These are phyloP conservation scores for Salix dunnii DNA, from an alignment of 345 rosid species.

Conservation along the genomic window DNA sequence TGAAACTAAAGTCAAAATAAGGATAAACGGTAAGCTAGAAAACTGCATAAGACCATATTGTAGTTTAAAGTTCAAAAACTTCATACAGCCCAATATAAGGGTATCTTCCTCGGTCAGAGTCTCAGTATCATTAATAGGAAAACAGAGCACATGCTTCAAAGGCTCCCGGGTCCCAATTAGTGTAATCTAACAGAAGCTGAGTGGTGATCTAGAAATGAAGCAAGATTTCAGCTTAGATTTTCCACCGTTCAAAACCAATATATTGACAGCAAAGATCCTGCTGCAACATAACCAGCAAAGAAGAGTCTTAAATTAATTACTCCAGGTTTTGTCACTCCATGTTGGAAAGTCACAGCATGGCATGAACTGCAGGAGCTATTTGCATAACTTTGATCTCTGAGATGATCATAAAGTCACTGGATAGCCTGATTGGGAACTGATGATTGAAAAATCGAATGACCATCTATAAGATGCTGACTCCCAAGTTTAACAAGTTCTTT, in stretches of 20 bases:
- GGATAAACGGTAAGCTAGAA: neutral
- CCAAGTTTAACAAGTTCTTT: neutral
- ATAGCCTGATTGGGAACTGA: neutral
- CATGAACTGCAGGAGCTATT: too few relatives aligned
- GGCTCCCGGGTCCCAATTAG: neutral
- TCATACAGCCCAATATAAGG: neutral
- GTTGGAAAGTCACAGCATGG: neutral
- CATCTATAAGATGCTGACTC: neutral
- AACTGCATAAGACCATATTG: neutral
- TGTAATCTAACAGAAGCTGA: neutral
- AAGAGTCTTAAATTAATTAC: too few relatives aligned
- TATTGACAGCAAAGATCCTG: too few relatives aligned
- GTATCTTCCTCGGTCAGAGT: neutral
- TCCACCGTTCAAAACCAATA: neutral
- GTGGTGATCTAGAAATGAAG: neutral
- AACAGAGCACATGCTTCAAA: neutral
- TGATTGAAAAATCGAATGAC: neutral
- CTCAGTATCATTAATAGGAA: neutral
- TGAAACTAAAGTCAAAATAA: neutral
- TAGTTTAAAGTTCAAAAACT: neutral
- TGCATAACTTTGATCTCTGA: too few relatives aligned
- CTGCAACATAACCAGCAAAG: too few relatives aligned
- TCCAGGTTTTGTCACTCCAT: too few relatives aligned
- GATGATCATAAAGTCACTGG: too few relatives aligned
- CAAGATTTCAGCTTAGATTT: constrained; percentile 9